phyloP scores from a whole-genome alignment of 192 early-diverging fungal genomes.

The Endogone sp. region DNA sequence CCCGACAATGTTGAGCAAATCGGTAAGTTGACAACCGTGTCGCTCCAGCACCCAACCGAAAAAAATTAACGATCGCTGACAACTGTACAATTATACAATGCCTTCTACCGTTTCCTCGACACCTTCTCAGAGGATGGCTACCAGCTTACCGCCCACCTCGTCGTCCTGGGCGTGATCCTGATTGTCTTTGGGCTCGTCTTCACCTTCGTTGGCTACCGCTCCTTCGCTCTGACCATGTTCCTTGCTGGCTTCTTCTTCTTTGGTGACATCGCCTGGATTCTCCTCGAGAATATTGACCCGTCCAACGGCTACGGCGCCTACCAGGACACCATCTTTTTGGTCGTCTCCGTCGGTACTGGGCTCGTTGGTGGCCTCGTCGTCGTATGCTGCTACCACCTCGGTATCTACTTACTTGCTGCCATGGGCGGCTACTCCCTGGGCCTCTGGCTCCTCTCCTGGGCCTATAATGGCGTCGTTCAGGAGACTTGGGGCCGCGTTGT shows the following conservation, averaged over 20 bases:
- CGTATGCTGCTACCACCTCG: constrained; percentile 66
- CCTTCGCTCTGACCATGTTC: constrained; percentile 44
- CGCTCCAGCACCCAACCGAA: too few relatives aligned
- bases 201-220: constrained; percentile 43
- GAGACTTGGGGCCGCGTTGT: constrained; percentile 60
- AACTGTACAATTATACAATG: too few relatives aligned
- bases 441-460: constrained; percentile 66
- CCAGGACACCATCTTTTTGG: constrained; percentile 47
- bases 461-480: constrained; percentile 55
- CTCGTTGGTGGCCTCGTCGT: constrained; percentile 61
- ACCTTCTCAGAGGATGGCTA: constrained; percentile 3
- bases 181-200: constrained; percentile 31
- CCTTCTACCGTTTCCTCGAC: too few relatives aligned
- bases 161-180: background rate
- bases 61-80: too few relatives aligned
- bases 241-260: constrained; percentile 45
- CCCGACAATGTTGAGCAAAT: too few relatives aligned
- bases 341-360: constrained; percentile 59
- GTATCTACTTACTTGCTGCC: constrained; percentile 72
- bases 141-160: background rate
- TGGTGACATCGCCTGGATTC: constrained; percentile 38
- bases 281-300: constrained; percentile 30
- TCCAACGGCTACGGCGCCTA: constrained; percentile 32
- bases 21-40: too few relatives aligned
- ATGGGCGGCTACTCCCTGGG: constrained; percentile 75